Percentiles rank a stretch among this genome's conserved stretches.
These are phyloP conservation scores for Gracilariopsis chorda DNA, from an alignment of 23 red algal genomes.

Conservation along the genomic window DNA sequence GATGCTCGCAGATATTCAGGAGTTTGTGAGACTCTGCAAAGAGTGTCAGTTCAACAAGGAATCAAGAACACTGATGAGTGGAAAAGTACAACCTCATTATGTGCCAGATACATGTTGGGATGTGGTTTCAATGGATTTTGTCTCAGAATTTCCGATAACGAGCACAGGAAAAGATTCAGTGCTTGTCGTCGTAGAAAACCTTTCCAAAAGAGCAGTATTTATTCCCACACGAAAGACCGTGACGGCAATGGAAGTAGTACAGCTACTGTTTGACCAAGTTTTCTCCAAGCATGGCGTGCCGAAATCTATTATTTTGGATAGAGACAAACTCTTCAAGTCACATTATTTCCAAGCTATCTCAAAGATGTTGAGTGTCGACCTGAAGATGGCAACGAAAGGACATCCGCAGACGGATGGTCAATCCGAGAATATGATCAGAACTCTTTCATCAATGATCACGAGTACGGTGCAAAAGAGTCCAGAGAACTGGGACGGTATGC, in stretches of 20 bases:
- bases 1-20: background rate
- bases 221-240: background rate
- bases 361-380: slow-evolving; percentile 4
- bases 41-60: background rate
- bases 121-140: background rate
- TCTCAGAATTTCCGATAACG: background rate
- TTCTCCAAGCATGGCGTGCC: slow-evolving; percentile 45
- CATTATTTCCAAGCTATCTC: background rate
- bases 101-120: background rate
- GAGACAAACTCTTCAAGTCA: background rate
- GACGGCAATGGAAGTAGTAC: background rate
- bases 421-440: slow-evolving; percentile 17
- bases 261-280: background rate
- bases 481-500: slow-evolving; percentile 12
- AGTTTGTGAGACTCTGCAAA: background rate
- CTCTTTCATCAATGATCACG: background rate
- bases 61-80: background rate
- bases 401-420: slow-evolving; percentile 1
- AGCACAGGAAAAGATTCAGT: background rate
- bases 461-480: background rate
- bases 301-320: background rate
- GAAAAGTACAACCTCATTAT: background rate
- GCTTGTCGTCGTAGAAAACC: background rate
- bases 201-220: background rate
- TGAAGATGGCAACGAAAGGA: background rate